A percentile compares a stretch with the other conserved stretches of the same genome.
These are phyloP conservation scores for Raffaelea deltoideospora DNA, from an alignment of 2,329 filamentous ascomycete species.

Conservation along the genomic window DNA sequence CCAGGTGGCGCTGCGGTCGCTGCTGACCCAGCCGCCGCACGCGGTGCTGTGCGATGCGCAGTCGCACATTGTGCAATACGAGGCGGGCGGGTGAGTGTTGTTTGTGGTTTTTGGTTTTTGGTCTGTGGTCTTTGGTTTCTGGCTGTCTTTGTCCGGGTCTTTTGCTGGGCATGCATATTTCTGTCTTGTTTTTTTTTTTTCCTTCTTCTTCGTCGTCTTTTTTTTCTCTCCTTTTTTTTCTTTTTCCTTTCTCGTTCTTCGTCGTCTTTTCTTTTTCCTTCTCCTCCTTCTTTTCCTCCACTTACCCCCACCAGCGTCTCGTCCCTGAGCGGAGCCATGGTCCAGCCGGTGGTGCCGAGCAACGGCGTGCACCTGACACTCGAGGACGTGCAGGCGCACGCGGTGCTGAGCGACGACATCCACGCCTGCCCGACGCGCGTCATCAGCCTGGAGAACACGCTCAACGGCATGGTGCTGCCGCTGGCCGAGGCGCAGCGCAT, in stretches of 20 bases:
- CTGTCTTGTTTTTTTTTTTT: too few relatives aligned
- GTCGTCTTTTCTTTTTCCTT: too few relatives aligned
- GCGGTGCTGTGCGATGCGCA: slow-evolving; percentile 65
- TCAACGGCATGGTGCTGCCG: slow-evolving; percentile 66
- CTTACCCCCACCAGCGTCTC: slow-evolving; percentile 41
- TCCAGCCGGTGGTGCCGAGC: slow-evolving; percentile 48
- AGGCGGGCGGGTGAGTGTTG: slow-evolving; percentile 39
- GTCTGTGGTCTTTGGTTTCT: too few relatives aligned
- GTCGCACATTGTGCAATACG: slow-evolving; percentile 58
- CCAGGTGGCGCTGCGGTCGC: slow-evolving; percentile 65
- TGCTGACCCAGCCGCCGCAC: slow-evolving; percentile 67
- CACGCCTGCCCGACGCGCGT: slow-evolving; percentile 69
- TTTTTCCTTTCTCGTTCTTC: too few relatives aligned
- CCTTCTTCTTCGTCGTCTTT: too few relatives aligned
- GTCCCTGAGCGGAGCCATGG: slow-evolving; percentile 53
- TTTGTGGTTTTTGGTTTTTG: too few relatives aligned
- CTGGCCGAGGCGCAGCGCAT: slow-evolving; percentile 57
- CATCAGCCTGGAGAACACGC: slow-evolving; percentile 75
- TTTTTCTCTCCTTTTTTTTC: too few relatives aligned
- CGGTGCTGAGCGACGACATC: slow-evolving; percentile 52
- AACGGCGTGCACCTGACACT: slow-evolving; percentile 64
- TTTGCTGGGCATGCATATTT: too few relatives aligned
- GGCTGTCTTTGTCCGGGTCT: too few relatives aligned
- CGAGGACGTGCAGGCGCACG: slow-evolving; percentile 56
- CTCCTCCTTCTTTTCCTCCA: too few relatives aligned